Evolutionary conservation across 2,329 filamentous ascomycete genomes (phyloP).

Genomic region (Trichophyton benhamiae): DNA sequence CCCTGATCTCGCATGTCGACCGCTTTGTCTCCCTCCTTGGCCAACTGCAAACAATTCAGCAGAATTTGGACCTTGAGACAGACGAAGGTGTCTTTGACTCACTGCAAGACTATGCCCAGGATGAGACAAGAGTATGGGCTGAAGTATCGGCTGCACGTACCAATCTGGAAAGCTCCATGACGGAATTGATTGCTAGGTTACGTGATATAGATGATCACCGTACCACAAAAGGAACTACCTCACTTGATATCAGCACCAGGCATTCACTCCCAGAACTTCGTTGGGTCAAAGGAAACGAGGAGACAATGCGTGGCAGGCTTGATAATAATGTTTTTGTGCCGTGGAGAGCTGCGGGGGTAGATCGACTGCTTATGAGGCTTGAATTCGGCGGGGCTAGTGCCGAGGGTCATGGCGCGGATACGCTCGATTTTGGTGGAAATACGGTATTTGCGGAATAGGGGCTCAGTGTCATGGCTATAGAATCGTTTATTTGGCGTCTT

Average conservation of each 20-base stretch:
- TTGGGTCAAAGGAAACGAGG: conserved; percentile 18
- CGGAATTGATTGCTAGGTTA: conserved; percentile 45
- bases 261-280: conserved; percentile 18
- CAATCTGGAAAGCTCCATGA: conserved; percentile 55
- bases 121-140: conserved; percentile 55
- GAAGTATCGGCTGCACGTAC: conserved; percentile 53
- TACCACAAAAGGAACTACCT: conserved; percentile 28
- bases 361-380: conserved; percentile 81
- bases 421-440: conserved; percentile 1
- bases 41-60: conserved; percentile 64
- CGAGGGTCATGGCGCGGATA: conserved; percentile 1
- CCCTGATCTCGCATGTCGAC: conserved; percentile 49
- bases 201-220: conserved; percentile 49
- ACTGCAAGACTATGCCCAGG: conserved; percentile 56
- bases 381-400: conserved; percentile 42
- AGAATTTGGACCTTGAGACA: conserved; percentile 64
- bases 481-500: background rate
- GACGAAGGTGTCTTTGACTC: conserved; percentile 72
- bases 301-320: conserved; percentile 20
- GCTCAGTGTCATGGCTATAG: background rate
- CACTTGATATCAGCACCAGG: conserved; percentile 21
- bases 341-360: conserved; percentile 63
- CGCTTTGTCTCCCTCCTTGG: conserved; percentile 65
- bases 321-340: conserved; percentile 48
- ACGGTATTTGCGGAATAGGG: conserved; percentile 2